Evolutionary conservation across 2,329 filamentous ascomycete species (phyloP), one percentile per base, ranked within the genome.

Genomic region (Pyrenophora graminea): DNA sequence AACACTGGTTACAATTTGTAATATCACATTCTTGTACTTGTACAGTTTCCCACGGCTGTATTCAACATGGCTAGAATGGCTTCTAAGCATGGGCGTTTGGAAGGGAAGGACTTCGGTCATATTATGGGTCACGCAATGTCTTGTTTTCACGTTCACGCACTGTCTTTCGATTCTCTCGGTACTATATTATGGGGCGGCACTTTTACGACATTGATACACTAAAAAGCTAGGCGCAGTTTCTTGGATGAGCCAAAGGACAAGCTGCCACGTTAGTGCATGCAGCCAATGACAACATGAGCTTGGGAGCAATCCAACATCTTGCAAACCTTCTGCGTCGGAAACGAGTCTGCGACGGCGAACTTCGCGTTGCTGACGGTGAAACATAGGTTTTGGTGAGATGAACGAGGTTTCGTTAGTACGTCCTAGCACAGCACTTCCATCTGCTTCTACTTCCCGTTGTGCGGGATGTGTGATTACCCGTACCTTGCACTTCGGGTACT

Each of bases 401-500:
- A 33, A 39, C 33, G 33, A 47, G 27, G 23, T 17, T 27, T 9
- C 9, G 38, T 43, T 34, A 39, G 48, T 43, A 33, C 25, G 19
- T 40, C 48, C 32, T 51, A 33, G 19, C 39, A 33, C 39, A 32
- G 27, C 44, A 42, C 39, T 33, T 45, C 37, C 23, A 27, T 21
- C 17, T 45, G 36, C 21, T 19, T 30, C 27, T 30, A 30, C 27
- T 30, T 30, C 21, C 33, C 33, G 13, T 25, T 38, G 15, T 18
- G 25, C 25, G 6, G 39, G 27, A 41, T 19, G 27, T 19, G 32
- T 31, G 34, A 41, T 36, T 38, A 48, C 39, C 43, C 44, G 48
- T 48, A 51, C 48, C 44, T 51, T 51, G 48, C 44, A 38, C 39
- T 27, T 51, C 38, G 39, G 44, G 44, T 51, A 39, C 44, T 48